Evolutionary conservation across 352 stramenopile genomes (phyloP), one percentile per base, ranked within the genome.

Genomic region (Globisporangium cylindrosporum): DNA sequence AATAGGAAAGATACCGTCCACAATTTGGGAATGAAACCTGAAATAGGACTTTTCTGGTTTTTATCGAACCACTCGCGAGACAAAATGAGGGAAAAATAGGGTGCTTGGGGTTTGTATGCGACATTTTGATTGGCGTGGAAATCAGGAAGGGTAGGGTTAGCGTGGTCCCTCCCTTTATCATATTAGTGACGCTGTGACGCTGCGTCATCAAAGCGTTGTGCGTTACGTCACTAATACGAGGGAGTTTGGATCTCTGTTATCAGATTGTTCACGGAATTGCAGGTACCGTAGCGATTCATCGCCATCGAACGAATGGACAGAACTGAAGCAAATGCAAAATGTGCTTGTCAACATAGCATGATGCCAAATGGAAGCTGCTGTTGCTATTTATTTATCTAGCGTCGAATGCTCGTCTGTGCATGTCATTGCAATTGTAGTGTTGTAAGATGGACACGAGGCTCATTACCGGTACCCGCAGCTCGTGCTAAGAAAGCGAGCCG

Each of bases 401-500:
- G 41, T 49, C 41, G 18, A 51, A 22, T 51, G 18, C 4, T 22
- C 2, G 43, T 24, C 43, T 51, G 6, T 12, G 7, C 43, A 24
- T 24, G 15, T 24, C n/a, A 20, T 49, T 49, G 12, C 6, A 46
- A 46, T 46, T 49, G 41, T n/a, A 24, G 43, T 24, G 18, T 5
- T 24, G 6, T 10, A 15, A 20, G 15, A 6, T 49, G 41, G 41
- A 9, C 41, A 49, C 15, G 41, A 49, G 41, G 41, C 41, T 46
- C 41, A 22, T 49, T 22, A 22, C 6, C 15, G 43, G 18, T 51
- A 22, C 43, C 43, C 14, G 5, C 41, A 49, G 41, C 14, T 49
- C 41, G 43, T 57, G 59, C 77, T 82, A 84, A 24, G 74, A 82
- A 4, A 82, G 62, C 15, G 70, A 66, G 14, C 63, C 66, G 4